Conservation (phyloP, 352 stramenopile species). For the Achlya hypogyna region DNA sequence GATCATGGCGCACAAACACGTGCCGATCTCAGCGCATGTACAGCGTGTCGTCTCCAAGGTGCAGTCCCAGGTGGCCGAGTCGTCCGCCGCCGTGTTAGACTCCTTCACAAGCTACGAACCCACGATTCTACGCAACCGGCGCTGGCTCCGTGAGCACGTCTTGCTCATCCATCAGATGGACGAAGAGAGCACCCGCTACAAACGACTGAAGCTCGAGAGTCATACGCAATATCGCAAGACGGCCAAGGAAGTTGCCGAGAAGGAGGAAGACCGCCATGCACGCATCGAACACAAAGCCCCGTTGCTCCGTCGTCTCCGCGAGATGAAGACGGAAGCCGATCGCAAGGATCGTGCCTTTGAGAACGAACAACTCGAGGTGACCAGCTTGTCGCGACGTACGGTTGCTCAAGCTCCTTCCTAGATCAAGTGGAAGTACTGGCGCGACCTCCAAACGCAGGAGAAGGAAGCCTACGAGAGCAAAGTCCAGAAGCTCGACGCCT, state of each 20-base stretch:
- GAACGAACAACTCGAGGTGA: slow-evolving; percentile 34
- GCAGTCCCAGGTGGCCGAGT: neutral
- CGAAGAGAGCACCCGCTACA: slow-evolving; percentile 45
- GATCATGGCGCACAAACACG: slow-evolving; percentile 24
- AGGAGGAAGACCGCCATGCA: slow-evolving; percentile 48
- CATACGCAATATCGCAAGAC: slow-evolving; percentile 33
- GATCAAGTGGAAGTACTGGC: slow-evolving; percentile 25
- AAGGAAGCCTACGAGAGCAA: slow-evolving; percentile 28
- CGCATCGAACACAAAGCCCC: slow-evolving; percentile 47
- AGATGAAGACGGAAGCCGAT: slow-evolving; percentile 48
- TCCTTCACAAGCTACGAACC: slow-evolving; percentile 31
- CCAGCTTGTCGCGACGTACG: neutral
- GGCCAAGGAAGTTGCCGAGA: slow-evolving; percentile 27
- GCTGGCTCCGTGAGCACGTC: slow-evolving; percentile 54
- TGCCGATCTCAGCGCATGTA: slow-evolving; percentile 6
- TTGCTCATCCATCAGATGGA: slow-evolving; percentile 52
- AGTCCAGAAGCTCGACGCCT: slow-evolving; percentile 22
- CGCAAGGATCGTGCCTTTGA: slow-evolving; percentile 26
- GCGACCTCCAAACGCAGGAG: slow-evolving; percentile 27
- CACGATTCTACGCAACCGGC: slow-evolving; percentile 38
- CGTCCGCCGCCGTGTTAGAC: neutral
- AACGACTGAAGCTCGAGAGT: slow-evolving; percentile 32
- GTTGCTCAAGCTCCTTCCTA: neutral
- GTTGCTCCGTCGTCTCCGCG: slow-evolving; percentile 35
- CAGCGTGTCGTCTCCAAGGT: slow-evolving; percentile 12